Base-by-base conservation (phyloP, 192 early-diverging fungal species). In the Thamnidium elegans region DNA sequence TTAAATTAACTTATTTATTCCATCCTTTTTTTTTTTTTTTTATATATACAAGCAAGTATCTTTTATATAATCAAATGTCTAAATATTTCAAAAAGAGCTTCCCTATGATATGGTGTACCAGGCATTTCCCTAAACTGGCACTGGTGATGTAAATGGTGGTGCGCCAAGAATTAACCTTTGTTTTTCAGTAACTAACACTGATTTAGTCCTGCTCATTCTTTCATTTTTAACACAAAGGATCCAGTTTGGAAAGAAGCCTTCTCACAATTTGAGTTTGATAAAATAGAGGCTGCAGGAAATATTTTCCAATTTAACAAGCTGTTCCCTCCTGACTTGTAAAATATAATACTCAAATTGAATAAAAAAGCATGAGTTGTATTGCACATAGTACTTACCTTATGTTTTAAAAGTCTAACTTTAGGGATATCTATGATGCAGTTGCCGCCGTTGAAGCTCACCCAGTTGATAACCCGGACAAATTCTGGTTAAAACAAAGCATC, bases 331-430 rank as follows among this genome's bases (percentile, higher is more conserved):
- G 26, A 54, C 30, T 14, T 54, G 8, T 1, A 31, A 31, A 14
- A 54, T 26, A 14, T 54, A 26, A 19, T 54, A 26, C 26, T 23
- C 9, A 54, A 54, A 23, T 32, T 54, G 26, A 23, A 54, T 26
- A 54, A 32, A 54, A 54, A 54, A 32, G 52, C 30, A 54, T 15
- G 52, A 26, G 13, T 54, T 23, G 30, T 23, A 31, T 54, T 4
- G 7, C 30, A 26, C 52, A 9, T 54, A 54, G 20, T 54, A 14
- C 52, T 14, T 54, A 30, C 44, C 44, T 45, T 13, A 45, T 54
- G 52, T 14, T 54, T 31, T 54, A 30, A 26, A 10, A 54, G 52
- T 30, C 20, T 32, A 45, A 45, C 44, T 45, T 45, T 45, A 45
- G 44, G 14, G 44, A 45, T 23, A 31, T 54, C 30, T 54, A 54